Evolutionary conservation across 192 early-diverging fungal genomes (phyloP).

Genomic region (Dissophora ornata): DNA sequence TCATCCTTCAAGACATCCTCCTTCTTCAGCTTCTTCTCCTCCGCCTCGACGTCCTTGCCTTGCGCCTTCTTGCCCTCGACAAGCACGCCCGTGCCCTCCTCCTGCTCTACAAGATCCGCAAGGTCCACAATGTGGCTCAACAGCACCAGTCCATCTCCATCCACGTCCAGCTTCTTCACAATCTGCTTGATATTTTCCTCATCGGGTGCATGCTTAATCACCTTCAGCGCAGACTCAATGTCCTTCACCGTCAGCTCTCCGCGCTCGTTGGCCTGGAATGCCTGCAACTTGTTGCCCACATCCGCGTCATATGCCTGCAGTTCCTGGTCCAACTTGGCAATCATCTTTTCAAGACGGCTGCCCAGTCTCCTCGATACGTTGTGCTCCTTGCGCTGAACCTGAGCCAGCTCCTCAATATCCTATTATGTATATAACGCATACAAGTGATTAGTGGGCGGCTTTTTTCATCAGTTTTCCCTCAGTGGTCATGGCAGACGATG

Average conservation of each 20-base stretch:
- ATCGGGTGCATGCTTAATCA: slow-evolving; percentile 75
- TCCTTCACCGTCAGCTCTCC: slow-evolving; percentile 75
- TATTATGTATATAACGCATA: slow-evolving; percentile 20
- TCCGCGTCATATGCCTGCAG: slow-evolving; percentile 72
- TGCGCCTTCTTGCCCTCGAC: slow-evolving; percentile 56
- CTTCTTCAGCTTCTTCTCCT: slow-evolving; percentile 56
- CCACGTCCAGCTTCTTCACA: slow-evolving; percentile 77
- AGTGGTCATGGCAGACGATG: no score
- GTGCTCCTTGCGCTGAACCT: slow-evolving; percentile 62
- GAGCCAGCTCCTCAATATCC: slow-evolving; percentile 67
- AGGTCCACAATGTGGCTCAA: slow-evolving; percentile 70
- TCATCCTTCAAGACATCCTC: slow-evolving; percentile 55
- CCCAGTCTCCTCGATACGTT: slow-evolving; percentile 71
- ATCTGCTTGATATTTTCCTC: slow-evolving; percentile 78
- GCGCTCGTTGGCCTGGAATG: slow-evolving; percentile 72
- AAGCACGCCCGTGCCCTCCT: slow-evolving; percentile 72
- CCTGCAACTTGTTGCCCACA: slow-evolving; percentile 70
- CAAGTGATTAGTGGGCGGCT: background rate
- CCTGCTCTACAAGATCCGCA: slow-evolving; percentile 64
- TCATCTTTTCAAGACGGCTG: slow-evolving; percentile 83
- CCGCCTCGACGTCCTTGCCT: slow-evolving; percentile 29
- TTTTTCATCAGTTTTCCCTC: background rate
- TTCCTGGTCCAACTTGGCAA: slow-evolving; percentile 78
- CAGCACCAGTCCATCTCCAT: slow-evolving; percentile 75
- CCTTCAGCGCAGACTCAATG: slow-evolving; percentile 73